Base-by-base conservation (phyloP, 371 early-diverging fungal genomes). In the Actinomortierella ambigua region DNA sequence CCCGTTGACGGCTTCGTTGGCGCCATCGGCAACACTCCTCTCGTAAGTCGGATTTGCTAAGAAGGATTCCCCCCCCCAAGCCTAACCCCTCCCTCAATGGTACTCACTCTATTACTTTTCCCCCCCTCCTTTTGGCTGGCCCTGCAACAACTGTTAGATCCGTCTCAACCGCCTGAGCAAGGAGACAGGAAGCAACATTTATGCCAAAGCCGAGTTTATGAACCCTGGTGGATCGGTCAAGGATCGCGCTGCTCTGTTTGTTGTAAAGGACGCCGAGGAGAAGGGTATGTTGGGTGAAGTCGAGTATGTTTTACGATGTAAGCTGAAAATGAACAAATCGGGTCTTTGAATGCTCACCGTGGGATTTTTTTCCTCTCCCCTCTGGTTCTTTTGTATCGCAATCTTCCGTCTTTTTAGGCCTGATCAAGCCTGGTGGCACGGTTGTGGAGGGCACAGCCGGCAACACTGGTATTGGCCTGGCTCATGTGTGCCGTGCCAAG, bases 161-260 rank as follows among this genome's bases (percentile, higher is more conserved):
- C 89, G 89, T 28, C 82, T 94, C 59, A 84, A 85, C 59, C 80
- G 79, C 50, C 53, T 94, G 59, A 93, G 93, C 71, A 76, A 90
- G 46, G 92, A 92, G 68, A 94, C 94, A 3, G 94, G 95, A 41
- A 91, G 93, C 65, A 87, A 93, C 51, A 94, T 97, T 55, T 79
- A 91, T 27, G 97, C 89, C 58, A 97, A 97, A 79, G 96, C 96
- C 50, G 98, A 97, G 82, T 97, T 92, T 77, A 95, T 97, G 96
- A 97, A 97, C 77, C 96, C 98, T n/a, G 97, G 98, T 53, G 98
- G 98, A 20, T 92, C 93, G 7, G 98, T 98, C 75, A 98, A 98
- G 80, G 98, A 98, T 77, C 88, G 98, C 48, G 96, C 96, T 20
- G 98, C 98, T 1, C 82, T 95, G 42, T 95, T 80, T 71, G 92